phyloP scores from a whole-genome alignment of 768 basidiomycete species.

The Pleurotus eryngii region DNA sequence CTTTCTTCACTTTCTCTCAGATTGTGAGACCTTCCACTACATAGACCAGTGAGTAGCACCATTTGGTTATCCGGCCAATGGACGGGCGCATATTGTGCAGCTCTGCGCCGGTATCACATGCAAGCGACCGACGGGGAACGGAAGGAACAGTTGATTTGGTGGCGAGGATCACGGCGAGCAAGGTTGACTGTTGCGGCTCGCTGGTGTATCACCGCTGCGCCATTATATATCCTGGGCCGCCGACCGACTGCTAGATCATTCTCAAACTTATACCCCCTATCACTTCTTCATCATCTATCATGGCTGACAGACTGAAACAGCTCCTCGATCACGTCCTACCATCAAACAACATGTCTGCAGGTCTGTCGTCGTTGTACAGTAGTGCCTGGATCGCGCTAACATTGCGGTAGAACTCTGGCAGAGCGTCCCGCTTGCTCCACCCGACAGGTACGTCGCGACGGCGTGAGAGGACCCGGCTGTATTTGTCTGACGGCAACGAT shows the following conservation, averaged over 20 bases:
- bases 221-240: not conserved
- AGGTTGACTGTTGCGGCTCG: not conserved
- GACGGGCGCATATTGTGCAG: not conserved
- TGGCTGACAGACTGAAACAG: slow-evolving; percentile 61
- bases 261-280: not conserved
- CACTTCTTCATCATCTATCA: slow-evolving; percentile 17
- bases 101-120: not conserved
- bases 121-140: not conserved
- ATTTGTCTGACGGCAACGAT: slow-evolving; percentile 1
- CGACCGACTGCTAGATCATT: not conserved
- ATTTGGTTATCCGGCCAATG: not conserved
- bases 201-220: not conserved
- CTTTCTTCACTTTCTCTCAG: not conserved
- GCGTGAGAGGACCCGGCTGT: not conserved
- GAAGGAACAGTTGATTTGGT: not conserved
- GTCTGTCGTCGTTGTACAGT: slow-evolving; percentile 30
- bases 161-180: not conserved
- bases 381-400: slow-evolving; percentile 10
- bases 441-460: slow-evolving; percentile 59
- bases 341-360: slow-evolving; percentile 34
- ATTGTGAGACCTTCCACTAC: not conserved
- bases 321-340: slow-evolving; percentile 49
- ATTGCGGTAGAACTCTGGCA: slow-evolving; percentile 63
- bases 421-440: slow-evolving; percentile 76
- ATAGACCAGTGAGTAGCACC: not conserved